Base-by-base conservation (phyloP, 2,329 filamentous ascomycete genomes). In the Calonectria montana region DNA sequence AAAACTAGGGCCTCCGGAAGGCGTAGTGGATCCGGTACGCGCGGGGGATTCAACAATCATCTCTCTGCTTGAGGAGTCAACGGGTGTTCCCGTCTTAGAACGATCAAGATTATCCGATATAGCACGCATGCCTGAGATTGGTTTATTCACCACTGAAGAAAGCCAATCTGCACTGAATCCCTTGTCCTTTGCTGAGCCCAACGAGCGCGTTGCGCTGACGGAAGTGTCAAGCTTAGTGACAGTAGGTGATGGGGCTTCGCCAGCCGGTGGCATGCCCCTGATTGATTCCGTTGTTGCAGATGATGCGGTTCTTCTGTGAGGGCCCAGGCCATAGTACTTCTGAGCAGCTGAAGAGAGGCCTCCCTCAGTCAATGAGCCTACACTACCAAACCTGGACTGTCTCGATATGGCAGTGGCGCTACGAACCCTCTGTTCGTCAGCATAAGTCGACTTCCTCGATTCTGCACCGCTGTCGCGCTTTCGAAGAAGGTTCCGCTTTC, bases 301-400 rank as follows among this genome's bases (percentile, higher is more conserved):
- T 37, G 92, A 92, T 77, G 92, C 90, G 27, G 91, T 88, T 79
- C 90, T 89, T 80, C 90, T 87, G 80, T 92, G 87, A 73, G 87
- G 86, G 25, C 82, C 81, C 45, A 88, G 74, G 23, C 91, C 90
- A 77, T 93, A 94, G 80, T 95, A 95, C 76, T 93, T 91, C 78
- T 95, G 93, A 12, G 87, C 87, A 23, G 91, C 90, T n/a, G 90
- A 86, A n/a, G 92, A 91, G 18, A 90, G 80, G 4, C 86, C 82
- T 37, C 88, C 86, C 57, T 94, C 93, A 53, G 89, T 89, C 57
- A 91, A 88, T 0, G 94, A 97, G 78, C 95, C 94, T 62, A 93
- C 88, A 81, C 95, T 97, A 67, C 92, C 93, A 75, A 95, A 93
- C 75, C 94, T 90, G 29, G 94, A 96, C 79, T 96, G 94, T 73